phyloP scores from a whole-genome alignment of 768 basidiomycete genomes.

The Suillus alpinus region DNA sequence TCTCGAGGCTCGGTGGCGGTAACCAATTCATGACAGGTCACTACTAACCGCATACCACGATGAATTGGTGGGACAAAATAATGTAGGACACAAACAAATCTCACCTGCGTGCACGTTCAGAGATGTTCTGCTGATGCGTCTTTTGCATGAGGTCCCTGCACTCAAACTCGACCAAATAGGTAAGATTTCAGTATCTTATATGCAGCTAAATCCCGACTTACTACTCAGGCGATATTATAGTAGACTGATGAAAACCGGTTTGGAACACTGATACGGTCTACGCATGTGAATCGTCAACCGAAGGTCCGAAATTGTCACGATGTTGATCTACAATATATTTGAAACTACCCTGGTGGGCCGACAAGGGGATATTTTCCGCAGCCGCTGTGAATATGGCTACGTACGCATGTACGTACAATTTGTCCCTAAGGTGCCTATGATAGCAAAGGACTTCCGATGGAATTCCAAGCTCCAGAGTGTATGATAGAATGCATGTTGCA shows the following conservation, averaged over 20 bases:
- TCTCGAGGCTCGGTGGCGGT: background rate
- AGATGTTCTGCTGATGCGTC: background rate
- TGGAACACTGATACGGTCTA: background rate
- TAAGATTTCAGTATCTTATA: background rate
- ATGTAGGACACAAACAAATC: background rate
- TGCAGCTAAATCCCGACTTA: background rate
- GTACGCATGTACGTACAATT: background rate
- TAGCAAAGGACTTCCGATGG: background rate
- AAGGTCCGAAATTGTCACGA: background rate
- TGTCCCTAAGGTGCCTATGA: no score
- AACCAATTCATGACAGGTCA: background rate
- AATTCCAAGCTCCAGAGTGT: background rate
- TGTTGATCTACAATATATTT: background rate
- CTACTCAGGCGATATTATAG: background rate
- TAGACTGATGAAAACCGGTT: background rate
- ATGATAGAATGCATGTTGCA: background rate
- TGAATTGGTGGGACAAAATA: background rate
- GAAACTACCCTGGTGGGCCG: background rate
- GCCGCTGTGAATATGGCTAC: background rate
- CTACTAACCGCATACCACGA: background rate
- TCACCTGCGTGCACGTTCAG: background rate
- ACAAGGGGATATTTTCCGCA: background rate
- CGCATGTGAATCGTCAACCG: background rate
- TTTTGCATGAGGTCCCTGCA: background rate
- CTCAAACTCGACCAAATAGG: background rate